A percentile compares a stretch with the other conserved stretches of the same genome.
Evolutionary conservation across 306 rosid species (phyloP).

Genomic region (Lathyrus tuberosus): DNA sequence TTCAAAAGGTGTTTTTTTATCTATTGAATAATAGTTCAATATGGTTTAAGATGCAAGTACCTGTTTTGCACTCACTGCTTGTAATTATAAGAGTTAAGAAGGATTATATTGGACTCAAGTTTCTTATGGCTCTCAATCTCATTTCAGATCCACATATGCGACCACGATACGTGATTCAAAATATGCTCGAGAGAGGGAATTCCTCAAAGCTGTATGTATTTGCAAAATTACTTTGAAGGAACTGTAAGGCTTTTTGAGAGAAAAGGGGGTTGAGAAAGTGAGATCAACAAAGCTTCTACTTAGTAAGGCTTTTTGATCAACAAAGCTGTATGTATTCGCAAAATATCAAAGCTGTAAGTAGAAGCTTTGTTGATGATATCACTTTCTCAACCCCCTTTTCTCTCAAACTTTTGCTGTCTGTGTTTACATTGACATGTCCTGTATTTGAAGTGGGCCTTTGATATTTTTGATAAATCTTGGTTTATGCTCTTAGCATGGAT

Average conservation of each 20-base stretch:
- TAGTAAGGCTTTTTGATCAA: too few relatives aligned
- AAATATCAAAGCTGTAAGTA: conserved; percentile 23
- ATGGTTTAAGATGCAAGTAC: conserved; percentile 12
- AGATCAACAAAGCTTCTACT: conserved; percentile 22
- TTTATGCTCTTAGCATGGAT: conserved; percentile 9
- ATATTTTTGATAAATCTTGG: conserved; percentile 17
- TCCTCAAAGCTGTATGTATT: conserved; percentile 84
- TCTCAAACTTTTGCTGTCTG: conserved; percentile 6
- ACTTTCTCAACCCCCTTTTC: conserved; percentile 13
- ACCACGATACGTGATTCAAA: conserved; percentile 89
- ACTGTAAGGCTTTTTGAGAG: conserved; percentile 5
- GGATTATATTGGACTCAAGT: neutral
- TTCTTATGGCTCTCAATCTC: conserved; percentile 27
- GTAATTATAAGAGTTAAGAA: conserved; percentile 19
- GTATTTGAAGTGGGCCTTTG: conserved; percentile 11
- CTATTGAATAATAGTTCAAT: conserved; percentile 10
- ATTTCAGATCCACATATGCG: conserved; percentile 87
- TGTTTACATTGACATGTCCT: conserved; percentile 9
- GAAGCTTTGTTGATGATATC: conserved; percentile 18
- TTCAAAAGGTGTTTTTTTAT: neutral
- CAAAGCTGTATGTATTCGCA: conserved; percentile 68
- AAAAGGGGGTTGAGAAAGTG: conserved; percentile 14
- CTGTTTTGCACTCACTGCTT: conserved; percentile 21
- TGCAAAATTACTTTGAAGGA: conserved; percentile 16
- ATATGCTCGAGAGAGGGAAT: conserved; percentile 87